phyloP scores from a whole-genome alignment of 2,329 filamentous ascomycete species.

The Sporothrix variecibatus region DNA sequence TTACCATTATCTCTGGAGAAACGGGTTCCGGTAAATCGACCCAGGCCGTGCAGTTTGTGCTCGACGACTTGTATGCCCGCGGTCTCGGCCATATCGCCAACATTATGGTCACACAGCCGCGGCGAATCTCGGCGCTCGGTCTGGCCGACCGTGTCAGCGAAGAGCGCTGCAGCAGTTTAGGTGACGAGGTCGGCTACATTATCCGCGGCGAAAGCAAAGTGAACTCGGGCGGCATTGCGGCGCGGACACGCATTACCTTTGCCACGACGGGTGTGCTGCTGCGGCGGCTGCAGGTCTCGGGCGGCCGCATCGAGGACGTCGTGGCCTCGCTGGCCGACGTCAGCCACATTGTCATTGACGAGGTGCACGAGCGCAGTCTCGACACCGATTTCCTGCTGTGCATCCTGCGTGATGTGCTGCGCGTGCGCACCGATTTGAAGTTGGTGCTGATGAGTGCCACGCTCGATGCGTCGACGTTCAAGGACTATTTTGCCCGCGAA shows the following conservation, averaged over 20 bases:
- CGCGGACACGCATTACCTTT: slow-evolving; percentile 84
- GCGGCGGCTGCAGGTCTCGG: slow-evolving; percentile 85
- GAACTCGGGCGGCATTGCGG: slow-evolving; percentile 43
- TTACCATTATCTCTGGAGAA: slow-evolving; percentile 95
- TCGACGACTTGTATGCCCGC: slow-evolving; percentile 82
- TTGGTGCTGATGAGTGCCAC: slow-evolving; percentile 96
- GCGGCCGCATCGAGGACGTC: slow-evolving; percentile 76
- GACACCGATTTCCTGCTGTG: slow-evolving; percentile 94
- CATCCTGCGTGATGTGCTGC: slow-evolving; percentile 79
- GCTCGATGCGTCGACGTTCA: slow-evolving; percentile 83
- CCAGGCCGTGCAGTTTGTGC: slow-evolving; percentile 91
- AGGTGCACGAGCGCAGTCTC: slow-evolving; percentile 92
- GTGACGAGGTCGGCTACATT: slow-evolving; percentile 86
- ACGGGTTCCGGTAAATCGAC: slow-evolving; percentile 97
- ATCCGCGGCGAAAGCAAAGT: slow-evolving; percentile 88
- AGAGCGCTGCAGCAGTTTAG: slow-evolving; percentile 71
- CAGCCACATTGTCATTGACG: slow-evolving; percentile 92
- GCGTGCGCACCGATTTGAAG: slow-evolving; percentile 74
- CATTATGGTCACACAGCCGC: slow-evolving; percentile 93
- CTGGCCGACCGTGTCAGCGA: slow-evolving; percentile 93
- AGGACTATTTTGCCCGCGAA: slow-evolving; percentile 74
- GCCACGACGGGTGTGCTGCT: slow-evolving; percentile 94
- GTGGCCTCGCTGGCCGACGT: slow-evolving; percentile 82
- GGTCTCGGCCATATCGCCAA: slow-evolving; percentile 77
- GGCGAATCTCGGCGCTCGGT: slow-evolving; percentile 90